phyloP scores from a whole-genome alignment of 139 green algal species.

The Coccomyxa sp. region DNA sequence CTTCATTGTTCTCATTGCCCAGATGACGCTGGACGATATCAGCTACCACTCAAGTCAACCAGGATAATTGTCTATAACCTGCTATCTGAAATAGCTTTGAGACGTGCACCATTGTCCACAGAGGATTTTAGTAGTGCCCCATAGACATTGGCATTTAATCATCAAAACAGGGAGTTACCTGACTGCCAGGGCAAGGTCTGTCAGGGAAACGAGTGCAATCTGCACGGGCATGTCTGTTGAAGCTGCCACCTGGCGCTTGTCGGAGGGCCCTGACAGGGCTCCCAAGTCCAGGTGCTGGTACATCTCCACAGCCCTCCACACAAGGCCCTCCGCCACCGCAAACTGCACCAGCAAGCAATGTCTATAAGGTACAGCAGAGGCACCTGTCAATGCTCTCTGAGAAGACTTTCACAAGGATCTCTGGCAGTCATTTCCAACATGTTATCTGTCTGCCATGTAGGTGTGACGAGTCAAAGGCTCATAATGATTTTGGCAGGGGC shows the following conservation, averaged over 20 bases:
- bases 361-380: background rate
- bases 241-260: conserved; percentile 9
- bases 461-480: no score
- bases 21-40: no score
- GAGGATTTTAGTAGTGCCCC: no score
- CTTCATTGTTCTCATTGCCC: no score
- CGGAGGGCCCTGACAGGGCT: background rate
- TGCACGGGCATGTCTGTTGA: conserved; percentile 44
- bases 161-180: conserved; percentile 5
- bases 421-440: background rate
- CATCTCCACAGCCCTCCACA: conserved; percentile 52
- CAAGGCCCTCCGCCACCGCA: conserved; percentile 52
- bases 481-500: no score
- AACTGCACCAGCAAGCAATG: conserved; percentile 31
- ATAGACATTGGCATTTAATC: no score
- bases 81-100: no score
- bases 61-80: no score
- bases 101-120: no score
- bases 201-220: conserved; percentile 58
- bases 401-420: background rate
- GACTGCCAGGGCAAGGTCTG: conserved; percentile 45
- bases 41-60: no score
- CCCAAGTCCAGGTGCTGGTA: conserved; percentile 33
- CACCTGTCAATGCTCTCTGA: background rate
- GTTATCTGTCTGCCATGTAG: no score